Percentiles rank a stretch among this genome's conserved stretches.
Evolutionary conservation across 2,329 filamentous ascomycete species (phyloP).

Genomic region (Apiospora kogelbergensis): DNA sequence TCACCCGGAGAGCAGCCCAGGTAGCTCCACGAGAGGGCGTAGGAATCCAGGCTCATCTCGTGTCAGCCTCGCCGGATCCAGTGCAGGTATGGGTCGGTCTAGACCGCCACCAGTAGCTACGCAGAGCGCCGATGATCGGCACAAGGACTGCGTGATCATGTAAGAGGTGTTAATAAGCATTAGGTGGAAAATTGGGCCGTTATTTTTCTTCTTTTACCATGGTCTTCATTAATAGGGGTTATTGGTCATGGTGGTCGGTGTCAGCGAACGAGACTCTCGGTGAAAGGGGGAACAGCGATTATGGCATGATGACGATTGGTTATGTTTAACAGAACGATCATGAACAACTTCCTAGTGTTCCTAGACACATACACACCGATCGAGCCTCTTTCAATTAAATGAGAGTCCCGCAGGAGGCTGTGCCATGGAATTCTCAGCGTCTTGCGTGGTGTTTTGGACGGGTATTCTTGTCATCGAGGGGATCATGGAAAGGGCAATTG

Average conservation of each 20-base stretch:
- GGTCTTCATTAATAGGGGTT: too few species aligned
- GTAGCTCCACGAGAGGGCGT: background rate
- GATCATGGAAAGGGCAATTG: background rate
- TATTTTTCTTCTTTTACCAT: too few species aligned
- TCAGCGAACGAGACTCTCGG: background rate
- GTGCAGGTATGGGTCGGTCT: background rate
- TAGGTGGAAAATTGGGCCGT: too few species aligned
- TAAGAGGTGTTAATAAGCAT: background rate
- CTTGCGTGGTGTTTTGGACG: background rate
- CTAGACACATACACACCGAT: background rate
- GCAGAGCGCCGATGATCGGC: background rate
- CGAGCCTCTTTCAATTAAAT: background rate
- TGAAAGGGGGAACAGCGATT: background rate
- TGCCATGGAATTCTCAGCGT: background rate
- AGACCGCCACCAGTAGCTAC: background rate
- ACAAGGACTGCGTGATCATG: slow-evolving; percentile 6
- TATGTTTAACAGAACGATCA: background rate
- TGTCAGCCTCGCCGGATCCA: background rate
- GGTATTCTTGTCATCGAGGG: background rate
- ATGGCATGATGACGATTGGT: background rate
- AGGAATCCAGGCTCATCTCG: background rate
- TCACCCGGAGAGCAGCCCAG: slow-evolving; percentile 43
- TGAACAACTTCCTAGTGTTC: background rate
- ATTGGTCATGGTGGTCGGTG: too few species aligned
- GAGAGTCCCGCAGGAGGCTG: background rate